Evolutionary conservation across 768 basidiomycete genomes (phyloP).

Genomic region (Rhizopogon vesiculosus): DNA sequence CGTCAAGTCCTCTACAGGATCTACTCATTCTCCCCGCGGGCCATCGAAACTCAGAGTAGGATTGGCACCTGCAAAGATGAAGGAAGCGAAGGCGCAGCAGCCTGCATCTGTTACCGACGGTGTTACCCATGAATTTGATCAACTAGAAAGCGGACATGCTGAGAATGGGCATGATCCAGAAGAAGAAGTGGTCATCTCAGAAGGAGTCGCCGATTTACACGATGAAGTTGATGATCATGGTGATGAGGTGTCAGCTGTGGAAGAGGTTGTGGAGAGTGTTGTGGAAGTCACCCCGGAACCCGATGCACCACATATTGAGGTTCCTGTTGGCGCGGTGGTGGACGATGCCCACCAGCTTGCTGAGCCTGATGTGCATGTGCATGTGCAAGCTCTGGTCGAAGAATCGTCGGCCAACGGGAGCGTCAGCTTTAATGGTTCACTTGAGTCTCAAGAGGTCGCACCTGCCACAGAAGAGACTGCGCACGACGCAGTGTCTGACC

Average conservation of each 20-base stretch:
- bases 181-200: slow-evolving; percentile 7
- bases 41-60: slow-evolving; percentile 23
- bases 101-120: slow-evolving; percentile 20
- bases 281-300: slow-evolving; percentile 5
- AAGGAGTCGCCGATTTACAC: slow-evolving; percentile 13
- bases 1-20: slow-evolving; percentile 24
- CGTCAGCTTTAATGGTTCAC: neutral
- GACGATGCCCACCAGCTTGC: neutral
- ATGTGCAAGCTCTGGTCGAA: slow-evolving; percentile 6
- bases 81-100: slow-evolving; percentile 16
- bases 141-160: slow-evolving; percentile 11
- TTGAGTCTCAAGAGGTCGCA: slow-evolving; percentile 8
- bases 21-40: slow-evolving; percentile 24
- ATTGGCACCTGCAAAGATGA: slow-evolving; percentile 20
- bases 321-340: neutral
- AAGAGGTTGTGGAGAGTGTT: slow-evolving; percentile 8
- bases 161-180: slow-evolving; percentile 24
- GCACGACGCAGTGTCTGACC: neutral
- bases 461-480: neutral
- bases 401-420: slow-evolving; percentile 1
- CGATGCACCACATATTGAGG: neutral
- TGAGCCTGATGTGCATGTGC: slow-evolving; percentile 2
- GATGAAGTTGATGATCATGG: slow-evolving; percentile 13
- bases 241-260: slow-evolving; percentile 5
- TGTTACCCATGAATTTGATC: slow-evolving; percentile 14